Conservation (phyloP, 2,329 filamentous ascomycete genomes). For the Claviceps capensis region DNA sequence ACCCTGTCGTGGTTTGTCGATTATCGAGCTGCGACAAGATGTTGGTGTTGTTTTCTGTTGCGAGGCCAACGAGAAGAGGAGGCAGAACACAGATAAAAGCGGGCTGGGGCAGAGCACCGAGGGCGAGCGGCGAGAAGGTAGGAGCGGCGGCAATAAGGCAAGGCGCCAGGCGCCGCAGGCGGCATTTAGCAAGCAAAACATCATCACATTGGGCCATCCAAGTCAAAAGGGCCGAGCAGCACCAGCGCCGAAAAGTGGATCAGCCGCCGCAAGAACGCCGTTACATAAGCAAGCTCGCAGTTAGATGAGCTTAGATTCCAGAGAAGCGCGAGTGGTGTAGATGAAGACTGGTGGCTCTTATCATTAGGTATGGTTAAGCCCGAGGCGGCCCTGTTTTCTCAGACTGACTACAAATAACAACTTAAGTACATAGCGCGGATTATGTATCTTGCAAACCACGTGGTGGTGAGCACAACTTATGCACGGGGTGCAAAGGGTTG, state of each 20-base stretch:
- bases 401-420: no score
- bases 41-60: slow-evolving; percentile 30
- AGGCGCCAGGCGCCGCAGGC: not conserved
- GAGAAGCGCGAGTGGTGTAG: not conserved
- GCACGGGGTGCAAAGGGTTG: no score
- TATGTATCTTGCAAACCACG: no score
- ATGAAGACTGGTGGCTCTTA: not conserved
- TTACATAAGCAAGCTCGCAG: slow-evolving; percentile 14
- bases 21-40: slow-evolving; percentile 15
- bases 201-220: not conserved
- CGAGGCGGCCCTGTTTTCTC: no score
- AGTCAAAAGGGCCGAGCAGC: not conserved
- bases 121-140: not conserved
- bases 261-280: slow-evolving; percentile 4
- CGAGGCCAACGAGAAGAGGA: slow-evolving; percentile 28
- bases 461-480: no score
- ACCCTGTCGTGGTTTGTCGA: slow-evolving; percentile 15
- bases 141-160: not conserved
- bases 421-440: not conserved
- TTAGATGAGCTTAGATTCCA: slow-evolving; percentile 14
- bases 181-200: not conserved
- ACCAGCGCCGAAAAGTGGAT: not conserved
- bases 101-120: slow-evolving; percentile 4
- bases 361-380: no score
- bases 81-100: slow-evolving; percentile 14